These are phyloP conservation scores for Trichoderma atroviride DNA, from an alignment of 2,329 filamentous ascomycete species.

Conservation along the genomic window DNA sequence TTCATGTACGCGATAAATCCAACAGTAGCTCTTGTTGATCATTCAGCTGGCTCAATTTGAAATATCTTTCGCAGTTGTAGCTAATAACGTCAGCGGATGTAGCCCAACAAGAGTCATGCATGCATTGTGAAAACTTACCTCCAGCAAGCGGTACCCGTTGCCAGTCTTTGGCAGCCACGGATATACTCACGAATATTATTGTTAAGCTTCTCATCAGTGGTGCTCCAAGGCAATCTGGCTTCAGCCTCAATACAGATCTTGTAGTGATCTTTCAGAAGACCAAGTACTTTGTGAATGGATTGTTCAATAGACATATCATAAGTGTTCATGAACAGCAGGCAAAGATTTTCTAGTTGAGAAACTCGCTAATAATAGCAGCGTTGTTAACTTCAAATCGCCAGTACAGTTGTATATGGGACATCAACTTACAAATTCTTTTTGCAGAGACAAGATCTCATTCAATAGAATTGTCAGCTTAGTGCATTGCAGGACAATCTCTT, in stretches of 20 bases:
- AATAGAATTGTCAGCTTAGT: constrained; percentile 18
- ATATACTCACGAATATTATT: constrained; percentile 13
- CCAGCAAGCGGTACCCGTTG: constrained; percentile 18
- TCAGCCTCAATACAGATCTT: not conserved
- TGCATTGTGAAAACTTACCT: not conserved
- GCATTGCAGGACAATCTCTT: constrained; percentile 17
- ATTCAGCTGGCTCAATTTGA: constrained; percentile 22
- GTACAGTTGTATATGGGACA: not conserved
- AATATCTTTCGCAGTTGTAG: constrained; percentile 25
- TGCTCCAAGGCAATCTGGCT: constrained; percentile 20
- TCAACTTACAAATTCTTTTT: constrained; percentile 23
- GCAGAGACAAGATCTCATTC: constrained; percentile 15
- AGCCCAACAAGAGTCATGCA: not conserved
- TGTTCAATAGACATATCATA: not conserved
- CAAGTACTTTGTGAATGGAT: not conserved
- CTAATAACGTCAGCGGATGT: not conserved
- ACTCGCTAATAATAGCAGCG: not conserved
- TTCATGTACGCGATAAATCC: not conserved
- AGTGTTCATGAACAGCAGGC: not conserved
- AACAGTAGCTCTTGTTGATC: constrained; percentile 29
- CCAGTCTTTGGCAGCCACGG: not conserved
- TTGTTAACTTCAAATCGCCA: not conserved
- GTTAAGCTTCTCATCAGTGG: constrained; percentile 12
- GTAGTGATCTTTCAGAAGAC: constrained; percentile 6
- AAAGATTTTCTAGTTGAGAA: not conserved